Evolutionary conservation across 2,329 filamentous ascomycete genomes (phyloP).

Genomic region (Cordyceps tenuipes): DNA sequence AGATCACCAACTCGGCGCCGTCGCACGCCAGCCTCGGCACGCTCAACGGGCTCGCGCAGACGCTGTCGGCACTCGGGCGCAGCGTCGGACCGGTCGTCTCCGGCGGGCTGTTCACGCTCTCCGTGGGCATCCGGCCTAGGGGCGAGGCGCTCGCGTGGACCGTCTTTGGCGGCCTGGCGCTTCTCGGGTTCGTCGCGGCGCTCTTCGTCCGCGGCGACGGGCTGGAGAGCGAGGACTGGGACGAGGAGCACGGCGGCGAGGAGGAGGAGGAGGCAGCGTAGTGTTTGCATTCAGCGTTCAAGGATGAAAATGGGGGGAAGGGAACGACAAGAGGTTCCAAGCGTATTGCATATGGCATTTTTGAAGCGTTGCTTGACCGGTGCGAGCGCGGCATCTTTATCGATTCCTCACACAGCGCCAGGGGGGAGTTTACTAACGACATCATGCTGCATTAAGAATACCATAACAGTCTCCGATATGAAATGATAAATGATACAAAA

Average conservation of each 20-base stretch:
- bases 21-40: slow-evolving; percentile 80
- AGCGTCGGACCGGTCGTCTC: slow-evolving; percentile 84
- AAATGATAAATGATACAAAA: neutral
- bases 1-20: slow-evolving; percentile 91
- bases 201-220: slow-evolving; percentile 63
- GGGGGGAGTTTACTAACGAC: neutral
- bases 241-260: slow-evolving; percentile 15
- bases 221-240: slow-evolving; percentile 51
- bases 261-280: slow-evolving; percentile 4
- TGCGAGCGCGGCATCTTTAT: neutral
- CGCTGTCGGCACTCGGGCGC: slow-evolving; percentile 80
- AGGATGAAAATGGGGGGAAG: neutral
- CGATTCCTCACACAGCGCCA: neutral
- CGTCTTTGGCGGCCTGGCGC: slow-evolving; percentile 73
- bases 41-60: slow-evolving; percentile 89
- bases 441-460: neutral
- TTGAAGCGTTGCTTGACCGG: neutral
- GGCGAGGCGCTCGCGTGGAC: slow-evolving; percentile 83
- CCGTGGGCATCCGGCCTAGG: slow-evolving; percentile 63
- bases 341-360: neutral
- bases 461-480: no score
- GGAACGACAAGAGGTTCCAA: neutral
- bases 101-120: slow-evolving; percentile 75
- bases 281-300: neutral
- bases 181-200: slow-evolving; percentile 71